Evolutionary conservation across 2,329 filamentous ascomycete genomes (phyloP).

Genomic region (Fusarium veterinarium): DNA sequence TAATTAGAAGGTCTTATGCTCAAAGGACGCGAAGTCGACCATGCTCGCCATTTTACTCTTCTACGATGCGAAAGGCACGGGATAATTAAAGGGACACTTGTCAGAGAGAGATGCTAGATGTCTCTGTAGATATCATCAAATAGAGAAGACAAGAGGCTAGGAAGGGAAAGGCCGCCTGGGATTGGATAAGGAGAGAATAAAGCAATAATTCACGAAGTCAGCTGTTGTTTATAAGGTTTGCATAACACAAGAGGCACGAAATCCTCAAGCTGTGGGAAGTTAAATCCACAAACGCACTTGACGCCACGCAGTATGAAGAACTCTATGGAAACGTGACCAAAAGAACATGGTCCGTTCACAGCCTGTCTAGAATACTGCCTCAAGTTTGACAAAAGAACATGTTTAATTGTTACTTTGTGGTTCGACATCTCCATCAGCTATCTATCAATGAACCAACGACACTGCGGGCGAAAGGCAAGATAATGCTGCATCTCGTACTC

Average conservation of each 20-base stretch:
- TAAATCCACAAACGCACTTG: rapidly evolving
- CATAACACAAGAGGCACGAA: rapidly evolving
- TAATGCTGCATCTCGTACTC: rapidly evolving
- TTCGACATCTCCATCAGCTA: not conserved
- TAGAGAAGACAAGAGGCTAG: not conserved
- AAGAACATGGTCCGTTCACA: too few species aligned
- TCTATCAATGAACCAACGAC: not conserved
- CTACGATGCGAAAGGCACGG: too few species aligned
- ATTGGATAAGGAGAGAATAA: not conserved
- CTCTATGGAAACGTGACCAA: rapidly evolving
- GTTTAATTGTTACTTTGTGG: not conserved
- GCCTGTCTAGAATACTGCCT: too few species aligned
- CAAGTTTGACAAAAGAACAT: too few species aligned
- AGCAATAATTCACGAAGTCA: rapidly evolving
- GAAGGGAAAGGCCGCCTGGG: not conserved
- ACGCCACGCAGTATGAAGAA: rapidly evolving
- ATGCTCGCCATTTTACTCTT: not conserved
- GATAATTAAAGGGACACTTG: too few species aligned
- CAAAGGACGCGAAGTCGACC: too few species aligned
- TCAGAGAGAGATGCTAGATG: not conserved
- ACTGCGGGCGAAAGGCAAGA: rapidly evolving
- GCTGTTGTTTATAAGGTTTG: not conserved
- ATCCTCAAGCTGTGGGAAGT: rapidly evolving
- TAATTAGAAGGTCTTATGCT: too few species aligned
- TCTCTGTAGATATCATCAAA: too few species aligned